Evolutionary conservation across 2,329 filamentous ascomycete genomes (phyloP).

Genomic region (Emergomyces orientalis): DNA sequence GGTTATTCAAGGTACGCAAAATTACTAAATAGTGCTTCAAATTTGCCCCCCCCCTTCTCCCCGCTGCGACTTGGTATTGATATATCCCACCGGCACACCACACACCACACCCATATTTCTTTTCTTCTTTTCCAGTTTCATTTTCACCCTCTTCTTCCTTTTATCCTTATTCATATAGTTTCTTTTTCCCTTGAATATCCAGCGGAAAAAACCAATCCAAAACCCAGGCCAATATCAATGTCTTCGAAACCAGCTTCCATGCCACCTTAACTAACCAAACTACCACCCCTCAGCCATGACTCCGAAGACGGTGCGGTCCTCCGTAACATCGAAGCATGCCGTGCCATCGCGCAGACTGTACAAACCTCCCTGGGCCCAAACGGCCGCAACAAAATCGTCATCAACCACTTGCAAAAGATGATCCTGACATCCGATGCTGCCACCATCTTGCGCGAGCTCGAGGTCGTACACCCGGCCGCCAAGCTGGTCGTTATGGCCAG

Average conservation of each 20-base stretch:
- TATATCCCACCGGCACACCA: neutral
- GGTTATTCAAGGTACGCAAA: constrained; percentile 81
- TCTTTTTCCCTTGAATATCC: constrained; percentile 10
- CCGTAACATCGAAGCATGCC: constrained; percentile 97
- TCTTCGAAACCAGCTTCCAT: constrained; percentile 3
- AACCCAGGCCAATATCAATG: neutral
- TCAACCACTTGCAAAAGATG: constrained; percentile 99
- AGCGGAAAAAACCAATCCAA: neutral
- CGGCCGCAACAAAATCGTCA: constrained; percentile 98
- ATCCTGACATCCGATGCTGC: constrained; percentile 96
- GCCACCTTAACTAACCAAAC: constrained; percentile 10
- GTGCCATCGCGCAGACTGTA: constrained; percentile 89
- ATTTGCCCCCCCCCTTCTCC: neutral
- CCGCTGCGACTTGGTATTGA: constrained; percentile 6
- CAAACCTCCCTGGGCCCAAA: constrained; percentile 95
- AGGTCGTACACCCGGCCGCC: constrained; percentile 94
- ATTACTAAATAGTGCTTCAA: neutral
- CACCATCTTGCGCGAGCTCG: constrained; percentile 92
- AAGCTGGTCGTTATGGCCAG: constrained; percentile 98
- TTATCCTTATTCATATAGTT: constrained; percentile 7
- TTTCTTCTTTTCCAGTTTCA: constrained; percentile 17
- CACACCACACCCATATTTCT: neutral
- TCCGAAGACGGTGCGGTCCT: constrained; percentile 97
- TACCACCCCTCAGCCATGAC: constrained; percentile 63
- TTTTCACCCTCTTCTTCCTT: constrained; percentile 14